phyloP scores from a whole-genome alignment of 2,329 filamentous ascomycete species.

The Diaporthe australafricana region DNA sequence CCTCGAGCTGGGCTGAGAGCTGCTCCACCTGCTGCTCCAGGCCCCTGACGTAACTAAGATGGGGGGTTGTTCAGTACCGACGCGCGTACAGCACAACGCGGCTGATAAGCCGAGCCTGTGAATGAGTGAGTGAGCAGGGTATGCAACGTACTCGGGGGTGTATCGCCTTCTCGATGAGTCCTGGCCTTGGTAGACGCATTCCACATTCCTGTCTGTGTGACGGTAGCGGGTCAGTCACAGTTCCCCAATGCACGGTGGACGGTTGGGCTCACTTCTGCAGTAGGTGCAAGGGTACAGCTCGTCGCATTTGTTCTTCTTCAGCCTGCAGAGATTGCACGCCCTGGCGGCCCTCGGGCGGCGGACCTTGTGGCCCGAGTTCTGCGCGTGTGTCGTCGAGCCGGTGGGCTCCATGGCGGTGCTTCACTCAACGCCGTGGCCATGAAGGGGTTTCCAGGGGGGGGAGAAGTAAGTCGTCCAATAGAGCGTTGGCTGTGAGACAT shows the following conservation, averaged over 20 bases:
- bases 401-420: slow-evolving; percentile 21
- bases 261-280: slow-evolving; percentile 53
- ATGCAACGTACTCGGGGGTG: slow-evolving; percentile 40
- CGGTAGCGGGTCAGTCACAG: neutral
- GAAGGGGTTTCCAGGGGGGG: neutral
- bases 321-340: slow-evolving; percentile 58
- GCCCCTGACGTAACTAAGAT: slow-evolving; percentile 41
- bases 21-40: slow-evolving; percentile 35
- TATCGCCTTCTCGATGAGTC: slow-evolving; percentile 39
- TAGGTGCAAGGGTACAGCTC: slow-evolving; percentile 53
- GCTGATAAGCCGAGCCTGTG: neutral
- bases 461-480: slow-evolving; percentile 1
- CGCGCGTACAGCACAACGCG: neutral
- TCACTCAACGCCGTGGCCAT: slow-evolving; percentile 6
- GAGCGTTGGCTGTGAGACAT: slow-evolving; percentile 15
- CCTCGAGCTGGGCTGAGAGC: slow-evolving; percentile 30
- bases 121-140: neutral
- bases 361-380: slow-evolving; percentile 36
- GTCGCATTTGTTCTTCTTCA: slow-evolving; percentile 62
- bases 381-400: slow-evolving; percentile 17
- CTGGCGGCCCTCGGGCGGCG: slow-evolving; percentile 54
- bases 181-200: slow-evolving; percentile 46
- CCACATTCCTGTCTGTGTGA: slow-evolving; percentile 39
- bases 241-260: too few species aligned
- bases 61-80: slow-evolving; percentile 16